A percentile compares a stretch with the other conserved stretches of the same genome.
Conservation (phyloP, 148 eudicot genomes). For the Vaccinium darrowii region DNA sequence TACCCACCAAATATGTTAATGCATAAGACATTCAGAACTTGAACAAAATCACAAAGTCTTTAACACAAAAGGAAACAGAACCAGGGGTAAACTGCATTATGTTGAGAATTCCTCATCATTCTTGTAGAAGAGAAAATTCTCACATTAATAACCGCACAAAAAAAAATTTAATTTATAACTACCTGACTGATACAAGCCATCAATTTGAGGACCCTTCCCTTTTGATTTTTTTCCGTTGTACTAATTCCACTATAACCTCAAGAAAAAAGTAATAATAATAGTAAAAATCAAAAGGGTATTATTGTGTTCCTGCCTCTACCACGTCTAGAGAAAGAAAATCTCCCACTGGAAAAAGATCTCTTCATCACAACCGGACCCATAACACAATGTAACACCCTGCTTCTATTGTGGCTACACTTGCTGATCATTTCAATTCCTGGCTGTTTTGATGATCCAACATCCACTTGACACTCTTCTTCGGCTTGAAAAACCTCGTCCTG, state of each 20-base stretch:
- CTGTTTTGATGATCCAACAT: conserved; percentile 29
- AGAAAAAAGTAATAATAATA: not conserved
- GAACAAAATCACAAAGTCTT: not conserved
- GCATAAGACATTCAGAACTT: not conserved
- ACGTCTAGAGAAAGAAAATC: conserved; percentile 38
- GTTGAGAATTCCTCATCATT: conserved; percentile 6
- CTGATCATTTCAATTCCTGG: conserved; percentile 24
- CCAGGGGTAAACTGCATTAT: not conserved
- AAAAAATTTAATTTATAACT: not conserved
- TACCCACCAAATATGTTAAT: too few species aligned
- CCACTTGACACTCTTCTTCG: conserved; percentile 14
- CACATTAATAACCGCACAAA: not conserved
- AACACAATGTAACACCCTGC: conserved; percentile 28
- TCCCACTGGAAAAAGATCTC: conserved; percentile 67
- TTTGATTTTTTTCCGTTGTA: not conserved
- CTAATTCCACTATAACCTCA: not conserved
- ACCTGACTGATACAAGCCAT: conserved; percentile 3
- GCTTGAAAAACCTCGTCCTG: conserved; percentile 28
- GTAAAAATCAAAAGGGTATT: conserved; percentile 34
- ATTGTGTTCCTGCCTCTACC: conserved; percentile 35
- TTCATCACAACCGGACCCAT: conserved; percentile 38
- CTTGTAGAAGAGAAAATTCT: not conserved
- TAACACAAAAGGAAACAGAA: not conserved
- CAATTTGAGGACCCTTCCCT: not conserved
- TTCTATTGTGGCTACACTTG: conserved; percentile 20